A percentile compares a stretch with the other conserved stretches of the same genome.
Conservation (phyloP, 495 filamentous ascomycete genomes). For the Tuber indicum region DNA sequence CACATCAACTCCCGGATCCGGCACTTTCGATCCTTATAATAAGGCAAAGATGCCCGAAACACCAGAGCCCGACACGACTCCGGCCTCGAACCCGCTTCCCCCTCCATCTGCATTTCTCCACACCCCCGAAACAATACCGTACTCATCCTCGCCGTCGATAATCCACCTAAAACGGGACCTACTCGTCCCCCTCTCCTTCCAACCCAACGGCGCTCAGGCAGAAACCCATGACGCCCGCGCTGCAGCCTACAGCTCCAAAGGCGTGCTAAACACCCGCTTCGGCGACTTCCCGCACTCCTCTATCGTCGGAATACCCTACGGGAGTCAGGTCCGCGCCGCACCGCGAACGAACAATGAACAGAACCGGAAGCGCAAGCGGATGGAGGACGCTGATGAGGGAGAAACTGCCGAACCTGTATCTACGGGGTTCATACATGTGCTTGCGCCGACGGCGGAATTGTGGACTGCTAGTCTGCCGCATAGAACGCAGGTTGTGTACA, state of each 20-base stretch:
- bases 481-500: slow-evolving; percentile 95
- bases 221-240: slow-evolving; percentile 62
- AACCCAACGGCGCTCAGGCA: slow-evolving; percentile 37
- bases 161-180: slow-evolving; percentile 80
- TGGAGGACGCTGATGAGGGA: slow-evolving; percentile 37
- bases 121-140: slow-evolving; percentile 20
- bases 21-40: neutral
- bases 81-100: slow-evolving; percentile 3
- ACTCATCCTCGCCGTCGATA: slow-evolving; percentile 47
- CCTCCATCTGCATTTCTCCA: slow-evolving; percentile 30
- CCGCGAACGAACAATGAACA: slow-evolving; percentile 49
- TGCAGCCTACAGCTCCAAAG: slow-evolving; percentile 43
- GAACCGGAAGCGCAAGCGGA: slow-evolving; percentile 55
- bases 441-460: slow-evolving; percentile 84
- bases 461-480: slow-evolving; percentile 91
- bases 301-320: slow-evolving; percentile 74
- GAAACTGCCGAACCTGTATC: slow-evolving; percentile 24
- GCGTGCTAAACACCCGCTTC: slow-evolving; percentile 83
- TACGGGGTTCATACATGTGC: slow-evolving; percentile 81
- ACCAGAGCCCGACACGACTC: neutral
- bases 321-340: slow-evolving; percentile 83
- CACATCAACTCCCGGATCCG: neutral
- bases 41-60: neutral
- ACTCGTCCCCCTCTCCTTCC: slow-evolving; percentile 66
- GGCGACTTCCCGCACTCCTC: slow-evolving; percentile 92